Base-by-base conservation (phyloP, 768 basidiomycete genomes). In the Xerocomus spinulosus region DNA sequence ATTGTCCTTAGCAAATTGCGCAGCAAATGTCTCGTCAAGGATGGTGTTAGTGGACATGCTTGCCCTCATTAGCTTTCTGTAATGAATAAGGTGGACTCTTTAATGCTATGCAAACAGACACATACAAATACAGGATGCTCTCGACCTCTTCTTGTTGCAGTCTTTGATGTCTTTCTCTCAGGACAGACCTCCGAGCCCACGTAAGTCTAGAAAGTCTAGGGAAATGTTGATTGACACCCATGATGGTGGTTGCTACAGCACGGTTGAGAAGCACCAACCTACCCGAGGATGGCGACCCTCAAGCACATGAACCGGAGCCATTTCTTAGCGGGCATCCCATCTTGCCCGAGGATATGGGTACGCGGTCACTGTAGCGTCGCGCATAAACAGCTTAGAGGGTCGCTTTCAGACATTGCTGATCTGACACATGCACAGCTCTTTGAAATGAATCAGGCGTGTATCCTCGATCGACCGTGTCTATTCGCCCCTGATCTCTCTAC, bases 371-470 rank as follows among this genome's bases (percentile, higher is more conserved):
- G 34, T 35, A 28, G 41, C 23, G 28, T 8, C 15, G 21, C 28
- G 25, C 8, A 5, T 29, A 23, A 24, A 36, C 9, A 4, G 9
- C 39, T 53, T 20, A 53, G 40, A 21, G n/a, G 4, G 6, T 42
- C 21, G 3, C 24, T 20, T 51, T 10, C 42, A 74, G 71, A 73
- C 46, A 53, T 72, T 18, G 45, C 55, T 25, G 61, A 63, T 34
- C 50, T 73, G 23, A 58, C 66, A 10, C 60, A 53, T 0, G 58
- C 64, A 10, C 64, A 73, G 29, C 59, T 75, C 17, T 63, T 72
- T 20, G 71, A 72, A 42, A 60, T 75, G 48, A 75, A 71, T 21
- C 70, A 75, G 52, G 74, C 67, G 46, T 12, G 61, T 52, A 37
- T 15, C 17, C 15, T 26, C 25, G 9, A 39, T 24, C 35, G 30